These are phyloP conservation scores for Eucalyptus lansdowneana DNA, from an alignment of 345 rosid species.

Conservation along the genomic window DNA sequence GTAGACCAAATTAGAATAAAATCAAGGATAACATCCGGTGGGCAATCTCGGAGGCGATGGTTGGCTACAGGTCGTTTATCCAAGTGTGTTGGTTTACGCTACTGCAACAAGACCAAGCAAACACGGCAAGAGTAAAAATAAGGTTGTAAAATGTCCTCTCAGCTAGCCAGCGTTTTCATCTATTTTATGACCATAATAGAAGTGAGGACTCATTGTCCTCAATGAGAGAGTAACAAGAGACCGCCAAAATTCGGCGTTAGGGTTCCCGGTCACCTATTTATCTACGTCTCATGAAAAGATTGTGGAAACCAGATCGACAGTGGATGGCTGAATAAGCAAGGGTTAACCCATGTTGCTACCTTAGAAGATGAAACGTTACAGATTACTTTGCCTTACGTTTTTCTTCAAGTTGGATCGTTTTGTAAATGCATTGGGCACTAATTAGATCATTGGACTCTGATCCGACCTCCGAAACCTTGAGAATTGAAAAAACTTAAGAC, in stretches of 20 bases:
- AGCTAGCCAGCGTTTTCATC: not conserved
- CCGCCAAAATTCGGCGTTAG: not conserved
- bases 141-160: not conserved
- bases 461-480: not conserved
- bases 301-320: not conserved
- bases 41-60: not conserved
- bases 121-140: not conserved
- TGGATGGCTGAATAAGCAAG: not conserved
- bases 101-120: not conserved
- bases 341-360: not conserved
- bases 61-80: not conserved
- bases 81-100: not conserved
- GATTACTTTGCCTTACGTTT: not conserved
- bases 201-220: not conserved
- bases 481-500: not conserved
- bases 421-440: not conserved
- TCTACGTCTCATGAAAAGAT: not conserved
- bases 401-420: not conserved
- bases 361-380: not conserved
- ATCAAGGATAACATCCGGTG: not conserved
- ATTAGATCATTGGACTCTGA: not conserved
- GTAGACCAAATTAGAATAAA: not conserved
- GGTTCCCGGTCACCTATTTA: not conserved
- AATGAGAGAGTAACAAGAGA: not conserved
- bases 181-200: not conserved